These are phyloP conservation scores for Omphalotus olearius DNA, from an alignment of 1,284 basidiomycete species.

Conservation along the genomic window DNA sequence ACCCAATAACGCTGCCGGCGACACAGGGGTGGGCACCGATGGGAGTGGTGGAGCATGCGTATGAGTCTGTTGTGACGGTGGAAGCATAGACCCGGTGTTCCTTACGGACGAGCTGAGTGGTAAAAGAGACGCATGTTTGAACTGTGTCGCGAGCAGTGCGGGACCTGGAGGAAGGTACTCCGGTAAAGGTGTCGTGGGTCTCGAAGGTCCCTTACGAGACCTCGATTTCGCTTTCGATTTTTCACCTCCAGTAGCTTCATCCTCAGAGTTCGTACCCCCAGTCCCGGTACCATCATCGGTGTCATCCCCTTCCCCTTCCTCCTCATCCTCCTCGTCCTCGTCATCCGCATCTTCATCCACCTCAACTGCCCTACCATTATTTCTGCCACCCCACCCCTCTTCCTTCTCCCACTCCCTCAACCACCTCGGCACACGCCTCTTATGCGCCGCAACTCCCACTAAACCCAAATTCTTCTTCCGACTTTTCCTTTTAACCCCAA, in stretches of 20 bases:
- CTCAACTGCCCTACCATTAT: constrained; percentile 12
- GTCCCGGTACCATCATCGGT: constrained; percentile 31
- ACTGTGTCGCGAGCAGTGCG: constrained; percentile 57
- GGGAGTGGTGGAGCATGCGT: not conserved
- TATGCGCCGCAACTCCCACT: not conserved
- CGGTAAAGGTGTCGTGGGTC: constrained; percentile 64
- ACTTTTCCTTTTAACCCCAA: constrained; percentile 60
- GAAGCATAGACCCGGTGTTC: too few relatives aligned
- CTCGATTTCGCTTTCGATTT: not conserved
- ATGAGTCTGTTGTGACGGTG: not conserved
- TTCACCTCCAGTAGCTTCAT: not conserved
- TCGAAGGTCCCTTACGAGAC: constrained; percentile 27
- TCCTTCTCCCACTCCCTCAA: constrained; percentile 8
- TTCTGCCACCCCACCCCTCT: constrained; percentile 4
- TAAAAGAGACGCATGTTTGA: constrained; percentile 57
- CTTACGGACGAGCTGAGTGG: constrained; percentile 53
- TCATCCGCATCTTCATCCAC: constrained; percentile 25
- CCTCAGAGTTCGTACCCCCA: constrained; percentile 4
- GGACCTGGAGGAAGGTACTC: constrained; percentile 66
- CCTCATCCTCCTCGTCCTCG: constrained; percentile 16
- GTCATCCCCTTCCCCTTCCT: constrained; percentile 24
- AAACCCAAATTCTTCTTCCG: constrained; percentile 13
- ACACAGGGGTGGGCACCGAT: constrained; percentile 74
- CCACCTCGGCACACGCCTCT: constrained; percentile 2
- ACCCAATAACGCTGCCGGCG: constrained; percentile 63